Base-by-base conservation (phyloP, 768 basidiomycete genomes). In the Lactifluus rugatus region DNA sequence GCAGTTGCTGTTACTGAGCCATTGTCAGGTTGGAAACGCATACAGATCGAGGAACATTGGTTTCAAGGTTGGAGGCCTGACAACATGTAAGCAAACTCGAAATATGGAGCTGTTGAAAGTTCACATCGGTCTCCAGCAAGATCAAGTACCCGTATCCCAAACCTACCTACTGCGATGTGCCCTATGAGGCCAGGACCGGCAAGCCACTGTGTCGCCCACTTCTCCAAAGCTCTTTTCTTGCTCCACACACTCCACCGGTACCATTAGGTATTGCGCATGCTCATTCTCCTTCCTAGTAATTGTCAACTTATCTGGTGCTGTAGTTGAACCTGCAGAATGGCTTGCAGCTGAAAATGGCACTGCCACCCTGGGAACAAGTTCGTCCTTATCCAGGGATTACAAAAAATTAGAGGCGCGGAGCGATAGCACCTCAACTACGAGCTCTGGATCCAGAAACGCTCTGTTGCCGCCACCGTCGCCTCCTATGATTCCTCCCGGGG, bases 21-120 rank as follows among this genome's bases (percentile, higher is more conserved):
- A 11, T 25, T 21, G 17, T 21, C 48, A 78, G 77, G 77, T 5
- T 78, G 77, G 77, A 79, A 76, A 64, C 71, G 75, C 16, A 68
- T 76, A 34, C 67, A 72, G 25, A 68, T 78, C 3, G 62, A 72
- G 19, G 77, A 78, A 5, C 45, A 60, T 11, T 78, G 76, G 76
- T 78, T 77, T 65, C 62, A 60, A 8, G 68, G 44, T 45, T 45
- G 28, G 28, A 32, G n/a, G 3, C 47, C 47, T 28, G 28, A 48
- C 11, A n/a, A 48, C 8, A 10, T 1, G 47, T 48, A 32, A 48
- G 47, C 9, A 19, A 26, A 17, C 5, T 9, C 9, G 6, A n/a
- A 48, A 34, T 48, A 47, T 16, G 14, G 41, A 34, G 9, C 4
- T 19, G 8, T 41, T 41, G 16, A 41, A 19, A 41, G 17, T 5